Evolutionary conservation across 352 stramenopile species (phyloP), one percentile per base, ranked within the genome.

Genomic region (Achlya hypogyna): DNA sequence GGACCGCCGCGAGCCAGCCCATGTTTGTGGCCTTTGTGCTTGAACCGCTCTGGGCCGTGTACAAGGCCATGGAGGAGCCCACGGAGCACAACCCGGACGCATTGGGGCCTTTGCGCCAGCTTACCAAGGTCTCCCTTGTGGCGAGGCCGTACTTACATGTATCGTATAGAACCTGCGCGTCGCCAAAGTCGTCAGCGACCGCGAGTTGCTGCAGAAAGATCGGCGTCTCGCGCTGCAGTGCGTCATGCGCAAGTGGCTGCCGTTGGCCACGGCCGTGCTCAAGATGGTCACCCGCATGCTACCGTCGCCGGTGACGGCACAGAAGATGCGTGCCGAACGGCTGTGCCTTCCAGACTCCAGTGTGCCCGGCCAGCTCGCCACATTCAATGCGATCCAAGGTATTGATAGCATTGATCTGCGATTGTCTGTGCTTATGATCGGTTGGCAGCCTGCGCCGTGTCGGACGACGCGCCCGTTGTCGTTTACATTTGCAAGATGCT

Each of bases 1-100:
- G 81, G 49, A 89, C 79, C 2, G 74, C 81, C 5, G 81, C 68
- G 47, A 89, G 79, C 56, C 73, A 86, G 69, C 91, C 86, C 27
- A 96, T 98, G 86, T 98, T 98, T 65, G 95, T 91, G 53, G 81
- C 88, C 34, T 95, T 97, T 71, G 85, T 98, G 22, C 75, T 98
- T 3, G 84, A 96, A 18, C 82, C 89, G 4, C 83, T 97, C 49
- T 97, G 90, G 91, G 75, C 85, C 25, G 77, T 91, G 1, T 98
- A 98, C 75, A 86, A 82, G 31, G 74, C 79, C 0, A 64, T 91
- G 20, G 47, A 60, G 20, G 70, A 75, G 40, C 78, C 81, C 0
- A 72, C 88, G 6, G 54, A 72, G 12, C 75, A 71, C 6, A 77
- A 90, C 51, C 69, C 42, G 6, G 82, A 88, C 42, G 49, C 49